phyloP scores from a whole-genome alignment of 306 rosid species.

The Cucurbita ficifolia region DNA sequence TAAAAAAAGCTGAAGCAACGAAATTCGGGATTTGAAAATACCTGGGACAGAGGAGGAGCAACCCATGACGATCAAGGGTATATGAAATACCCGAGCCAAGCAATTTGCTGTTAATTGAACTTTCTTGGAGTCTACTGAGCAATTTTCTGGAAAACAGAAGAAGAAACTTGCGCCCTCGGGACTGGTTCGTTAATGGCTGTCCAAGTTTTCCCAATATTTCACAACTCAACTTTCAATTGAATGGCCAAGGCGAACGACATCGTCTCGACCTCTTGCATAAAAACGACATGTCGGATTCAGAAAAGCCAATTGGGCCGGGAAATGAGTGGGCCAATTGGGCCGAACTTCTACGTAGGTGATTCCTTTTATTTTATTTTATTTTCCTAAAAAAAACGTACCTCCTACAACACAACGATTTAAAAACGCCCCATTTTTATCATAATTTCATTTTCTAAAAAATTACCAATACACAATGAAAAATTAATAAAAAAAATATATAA shows the following conservation, averaged over 20 bases:
- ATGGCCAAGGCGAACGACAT: neutral
- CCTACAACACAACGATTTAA: no score
- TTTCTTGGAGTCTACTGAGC: neutral
- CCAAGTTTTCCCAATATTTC: neutral
- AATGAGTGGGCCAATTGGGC: neutral
- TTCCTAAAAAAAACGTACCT: no score
- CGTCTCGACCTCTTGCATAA: neutral
- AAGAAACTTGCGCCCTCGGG: neutral
- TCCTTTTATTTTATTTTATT: no score
- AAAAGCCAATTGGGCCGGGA: neutral
- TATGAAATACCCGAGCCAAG: neutral
- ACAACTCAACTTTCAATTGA: neutral
- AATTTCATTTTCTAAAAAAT: no score
- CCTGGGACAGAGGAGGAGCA: slow-evolving; percentile 73
- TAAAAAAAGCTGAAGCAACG: neutral
- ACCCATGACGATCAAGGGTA: slow-evolving; percentile 32
- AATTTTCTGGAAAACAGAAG: neutral
- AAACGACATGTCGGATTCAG: neutral
- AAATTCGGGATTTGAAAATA: slow-evolving; percentile 5
- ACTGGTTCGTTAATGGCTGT: slow-evolving; percentile 10
- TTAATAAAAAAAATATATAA: no score
- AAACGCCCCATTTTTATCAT: no score
- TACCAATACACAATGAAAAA: no score
- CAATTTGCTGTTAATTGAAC: neutral
- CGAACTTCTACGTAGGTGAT: neutral